Evolutionary conservation across 2,329 filamentous ascomycete genomes (phyloP), one percentile per base, ranked within the genome.

Genomic region (Chaetomium olivaceum): DNA sequence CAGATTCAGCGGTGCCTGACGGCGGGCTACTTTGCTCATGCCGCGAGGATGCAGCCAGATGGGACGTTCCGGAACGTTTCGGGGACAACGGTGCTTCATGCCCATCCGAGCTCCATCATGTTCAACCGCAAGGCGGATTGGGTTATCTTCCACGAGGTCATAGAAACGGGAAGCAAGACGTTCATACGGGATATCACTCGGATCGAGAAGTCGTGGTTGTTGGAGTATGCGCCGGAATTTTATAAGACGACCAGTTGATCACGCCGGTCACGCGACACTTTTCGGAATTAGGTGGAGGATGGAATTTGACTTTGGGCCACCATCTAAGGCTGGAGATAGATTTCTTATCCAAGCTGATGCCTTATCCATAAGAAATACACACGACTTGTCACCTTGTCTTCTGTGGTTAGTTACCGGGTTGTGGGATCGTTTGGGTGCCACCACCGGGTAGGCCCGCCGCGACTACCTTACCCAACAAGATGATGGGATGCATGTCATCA

Each of bases 91-190:
- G 85, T 88, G 4, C 81, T 98, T 61, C 86, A 96, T 80, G 92
- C 93, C 25, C 95, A 99, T 78, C 95, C 95, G 0, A 96, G 88
- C 74, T 96, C 91, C 48, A 80, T 98, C 71, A 92, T 98, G 88
- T 98, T 98, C 81, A 96, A 97, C 77, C 88, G 93, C 64, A 97
- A 96, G 80, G 92, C 92, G 12, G 93, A 97, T 69, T 98, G 94
- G 93, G 93, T 98, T 11, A 85, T 99, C 39, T 99, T 97, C 74
- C 91, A 96, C 73, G 94, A 97, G 79, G 87, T 97, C 46, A 87
- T 97, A 83, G 92, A 98, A 80, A 96, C 91, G 4, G 87, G 90
- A 11, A 87, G 86, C 69, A 98, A 98, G 82, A 93, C 87, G 0
- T 98, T 90, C 75, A 96, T 99, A 72, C 84, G 92, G 63, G 94